phyloP scores from a whole-genome alignment of 768 basidiomycete species.

The Russula foetens region DNA sequence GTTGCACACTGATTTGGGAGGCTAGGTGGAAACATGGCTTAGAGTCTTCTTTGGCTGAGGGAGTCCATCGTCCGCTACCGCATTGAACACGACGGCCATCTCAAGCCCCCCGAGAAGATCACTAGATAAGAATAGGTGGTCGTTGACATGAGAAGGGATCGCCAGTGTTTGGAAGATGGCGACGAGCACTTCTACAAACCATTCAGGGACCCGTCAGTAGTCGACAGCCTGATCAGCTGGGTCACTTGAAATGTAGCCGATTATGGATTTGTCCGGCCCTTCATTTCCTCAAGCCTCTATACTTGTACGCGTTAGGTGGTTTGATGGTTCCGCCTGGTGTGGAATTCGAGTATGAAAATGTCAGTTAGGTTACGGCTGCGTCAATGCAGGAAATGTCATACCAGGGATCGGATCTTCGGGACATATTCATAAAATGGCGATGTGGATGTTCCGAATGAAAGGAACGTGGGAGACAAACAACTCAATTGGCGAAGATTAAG shows the following conservation, averaged over 20 bases:
- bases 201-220: not conserved
- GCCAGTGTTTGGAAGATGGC: not conserved
- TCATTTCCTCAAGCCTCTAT: not conserved
- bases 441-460: not conserved
- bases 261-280: not conserved
- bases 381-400: too few relatives aligned
- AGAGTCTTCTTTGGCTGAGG: not conserved
- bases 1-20: not conserved
- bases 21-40: not conserved
- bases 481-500: not conserved
- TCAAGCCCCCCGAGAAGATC: not conserved
- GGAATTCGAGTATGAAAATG: not conserved
- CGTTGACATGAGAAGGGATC: not conserved
- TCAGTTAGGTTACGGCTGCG: too few relatives aligned
- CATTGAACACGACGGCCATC: too few relatives aligned
- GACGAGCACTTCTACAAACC: not conserved
- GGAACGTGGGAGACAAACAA: too few relatives aligned
- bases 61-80: too few relatives aligned
- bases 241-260: not conserved
- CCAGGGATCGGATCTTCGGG: too few relatives aligned
- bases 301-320: not conserved
- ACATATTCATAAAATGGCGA: not conserved
- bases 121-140: too few relatives aligned
- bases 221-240: not conserved
- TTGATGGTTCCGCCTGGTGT: not conserved